These are phyloP conservation scores for Beta vulgaris DNA, from an alignment of 148 eudicot species.

Conservation along the genomic window DNA sequence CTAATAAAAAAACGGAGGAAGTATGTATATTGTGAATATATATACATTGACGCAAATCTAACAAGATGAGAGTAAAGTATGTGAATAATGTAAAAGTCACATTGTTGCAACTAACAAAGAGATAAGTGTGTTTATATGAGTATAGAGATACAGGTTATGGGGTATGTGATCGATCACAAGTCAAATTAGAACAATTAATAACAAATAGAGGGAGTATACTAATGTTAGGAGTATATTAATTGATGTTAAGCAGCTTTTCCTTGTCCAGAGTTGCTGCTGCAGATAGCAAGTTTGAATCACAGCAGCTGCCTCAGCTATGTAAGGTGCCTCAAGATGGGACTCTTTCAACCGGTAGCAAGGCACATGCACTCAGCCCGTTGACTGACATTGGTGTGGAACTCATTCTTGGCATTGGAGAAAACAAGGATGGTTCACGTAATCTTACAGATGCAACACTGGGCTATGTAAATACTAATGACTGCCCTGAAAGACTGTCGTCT, in stretches of 20 bases:
- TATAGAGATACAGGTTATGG: no score
- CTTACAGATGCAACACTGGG: slow-evolving; percentile 35
- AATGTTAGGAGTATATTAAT: no score
- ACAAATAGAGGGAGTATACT: no score
- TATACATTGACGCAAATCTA: no score
- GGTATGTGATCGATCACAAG: no score
- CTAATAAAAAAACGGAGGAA: no score
- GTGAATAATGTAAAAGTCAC: no score
- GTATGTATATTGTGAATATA: no score
- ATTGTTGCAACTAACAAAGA: no score
- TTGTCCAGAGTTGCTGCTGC: slow-evolving; percentile 35
- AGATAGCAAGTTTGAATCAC: slow-evolving; percentile 28
- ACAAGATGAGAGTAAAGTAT: no score
- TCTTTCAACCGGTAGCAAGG: slow-evolving; percentile 22
- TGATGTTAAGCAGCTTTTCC: neutral
- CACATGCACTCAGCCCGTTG: slow-evolving; percentile 31
- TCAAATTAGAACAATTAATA: no score
- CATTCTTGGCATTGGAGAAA: slow-evolving; percentile 30
- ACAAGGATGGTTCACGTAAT: slow-evolving; percentile 33
- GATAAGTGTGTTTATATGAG: no score
- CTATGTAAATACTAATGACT: slow-evolving; percentile 50
- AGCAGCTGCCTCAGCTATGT: slow-evolving; percentile 26
- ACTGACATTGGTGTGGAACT: slow-evolving; percentile 31
- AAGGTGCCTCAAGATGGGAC: slow-evolving; percentile 32
- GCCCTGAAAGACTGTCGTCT: slow-evolving; percentile 37